Percentiles rank a stretch among this genome's conserved stretches.
These are phyloP conservation scores for Auricularia sp. DNA, from an alignment of 768 basidiomycete species.

Conservation along the genomic window DNA sequence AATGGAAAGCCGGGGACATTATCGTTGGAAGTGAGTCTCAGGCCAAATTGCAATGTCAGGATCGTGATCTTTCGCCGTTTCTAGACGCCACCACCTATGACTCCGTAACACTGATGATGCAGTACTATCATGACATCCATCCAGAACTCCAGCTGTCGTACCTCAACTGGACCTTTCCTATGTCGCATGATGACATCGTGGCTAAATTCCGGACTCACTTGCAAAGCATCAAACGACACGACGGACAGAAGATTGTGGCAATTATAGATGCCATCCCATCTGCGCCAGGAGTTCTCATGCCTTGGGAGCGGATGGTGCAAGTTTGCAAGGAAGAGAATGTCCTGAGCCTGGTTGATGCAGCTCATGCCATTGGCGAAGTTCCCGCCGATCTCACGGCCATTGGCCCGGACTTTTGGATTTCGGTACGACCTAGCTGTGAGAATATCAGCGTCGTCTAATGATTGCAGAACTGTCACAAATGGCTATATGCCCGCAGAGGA, in stretches of 20 bases:
- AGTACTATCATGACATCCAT: slow-evolving; percentile 43
- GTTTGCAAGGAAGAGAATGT: slow-evolving; percentile 56
- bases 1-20: slow-evolving; percentile 58
- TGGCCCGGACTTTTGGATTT: slow-evolving; percentile 69
- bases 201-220: slow-evolving; percentile 34
- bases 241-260: slow-evolving; percentile 44
- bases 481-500: slow-evolving; percentile 63
- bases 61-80: not conserved
- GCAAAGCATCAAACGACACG: slow-evolving; percentile 19
- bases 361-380: slow-evolving; percentile 66
- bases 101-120: slow-evolving; percentile 41
- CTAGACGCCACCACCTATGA: slow-evolving; percentile 50
- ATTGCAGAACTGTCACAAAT: slow-evolving; percentile 72
- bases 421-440: slow-evolving; percentile 33
- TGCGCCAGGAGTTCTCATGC: slow-evolving; percentile 50
- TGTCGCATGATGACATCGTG: slow-evolving; percentile 47
- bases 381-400: slow-evolving; percentile 45
- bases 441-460: not conserved
- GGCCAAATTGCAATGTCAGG: not conserved
- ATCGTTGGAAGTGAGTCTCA: slow-evolving; percentile 43
- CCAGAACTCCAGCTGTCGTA: slow-evolving; percentile 43
- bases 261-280: slow-evolving; percentile 61
- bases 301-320: slow-evolving; percentile 61
- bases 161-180: slow-evolving; percentile 48
- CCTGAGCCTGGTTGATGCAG: slow-evolving; percentile 66